Evolutionary conservation across 768 basidiomycete species (phyloP), one percentile per base, ranked within the genome.

Genomic region (Amanita pseudoporphyria): DNA sequence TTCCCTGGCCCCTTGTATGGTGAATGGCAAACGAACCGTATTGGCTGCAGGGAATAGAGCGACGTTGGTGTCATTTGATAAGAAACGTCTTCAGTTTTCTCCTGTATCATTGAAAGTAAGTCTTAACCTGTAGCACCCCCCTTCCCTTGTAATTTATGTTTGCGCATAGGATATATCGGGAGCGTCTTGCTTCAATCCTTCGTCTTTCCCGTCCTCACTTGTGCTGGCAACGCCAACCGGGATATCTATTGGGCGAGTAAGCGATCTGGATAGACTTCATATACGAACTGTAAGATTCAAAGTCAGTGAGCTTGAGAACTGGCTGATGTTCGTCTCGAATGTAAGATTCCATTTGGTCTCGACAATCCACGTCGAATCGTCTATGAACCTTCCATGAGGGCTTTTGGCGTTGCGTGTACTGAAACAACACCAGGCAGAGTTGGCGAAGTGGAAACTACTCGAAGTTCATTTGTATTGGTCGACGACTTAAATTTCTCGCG

Each of bases 201-300:
- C 57, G 35, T 60, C 59, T 6, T 81, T 79, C 64, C 62, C 64
- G 18, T 68, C 72, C 1, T 77, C 81, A 1, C 62, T 90, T n/a
- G 57, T 86, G 18, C 61, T 91, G 37, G 78, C 78, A 9, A 74
- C 77, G 3, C 60, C 72, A 0, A 68, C 69, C 4, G 67, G 73
- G 0, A 63, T 93, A 13, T 65, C 76, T 42, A 77, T 95, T 39
- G 91, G 90, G 6, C 67, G 67, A 5, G 73, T 90, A 10, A 67
- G 70, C 28, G 76, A 84, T 52, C 68, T 90, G 9, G 79, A 87
- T 54, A 87, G 87, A 62, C 72, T 92, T 62, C 86, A 94, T 57
- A 80, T 94, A 40, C 80, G 82, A 49, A 77, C 87, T 31, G 89
- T 89, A 61, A 54, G 76, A 28, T 53, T 28, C 35, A 40, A 14